These are phyloP conservation scores for Apium graveolens DNA, from an alignment of 129 eudicot genomes.

Conservation along the genomic window DNA sequence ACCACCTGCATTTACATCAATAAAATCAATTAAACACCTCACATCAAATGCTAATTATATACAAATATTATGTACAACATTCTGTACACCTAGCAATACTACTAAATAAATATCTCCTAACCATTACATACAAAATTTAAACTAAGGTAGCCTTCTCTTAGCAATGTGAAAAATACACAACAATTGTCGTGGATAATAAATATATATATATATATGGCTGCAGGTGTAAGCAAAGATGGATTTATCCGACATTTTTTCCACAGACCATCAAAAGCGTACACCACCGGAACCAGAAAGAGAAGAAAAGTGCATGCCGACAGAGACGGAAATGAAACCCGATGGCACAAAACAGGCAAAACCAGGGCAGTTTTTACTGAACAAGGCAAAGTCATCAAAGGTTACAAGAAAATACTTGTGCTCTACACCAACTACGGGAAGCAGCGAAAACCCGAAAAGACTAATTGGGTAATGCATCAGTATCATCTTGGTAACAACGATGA, in stretches of 20 bases:
- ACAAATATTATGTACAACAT: too few relatives aligned
- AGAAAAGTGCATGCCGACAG: conserved; percentile 56
- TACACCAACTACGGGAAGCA: conserved; percentile 66
- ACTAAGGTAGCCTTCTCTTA: not conserved
- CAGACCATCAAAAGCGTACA: conserved; percentile 69
- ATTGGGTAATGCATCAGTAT: conserved; percentile 80
- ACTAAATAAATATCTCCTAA: too few relatives aligned
- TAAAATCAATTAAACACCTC: too few relatives aligned
- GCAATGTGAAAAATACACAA: not conserved
- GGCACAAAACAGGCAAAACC: conserved; percentile 81
- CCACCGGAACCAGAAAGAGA: conserved; percentile 64
- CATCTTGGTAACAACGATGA: conserved; percentile 65
- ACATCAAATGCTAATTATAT: too few relatives aligned
- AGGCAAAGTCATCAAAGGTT: conserved; percentile 42
- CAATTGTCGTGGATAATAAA: not conserved
- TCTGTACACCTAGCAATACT: too few relatives aligned
- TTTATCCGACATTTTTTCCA: conserved; percentile 62
- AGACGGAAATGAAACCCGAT: conserved; percentile 59
- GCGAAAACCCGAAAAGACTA: conserved; percentile 60
- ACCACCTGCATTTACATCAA: too few relatives aligned
- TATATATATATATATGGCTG: not conserved
- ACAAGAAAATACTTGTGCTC: conserved; percentile 68
- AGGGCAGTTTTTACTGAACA: conserved; percentile 34
- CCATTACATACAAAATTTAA: not conserved
- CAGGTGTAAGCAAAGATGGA: conserved; percentile 66